phyloP scores from a whole-genome alignment of 73 alveolate species.

The Paramecium biaurelia region DNA sequence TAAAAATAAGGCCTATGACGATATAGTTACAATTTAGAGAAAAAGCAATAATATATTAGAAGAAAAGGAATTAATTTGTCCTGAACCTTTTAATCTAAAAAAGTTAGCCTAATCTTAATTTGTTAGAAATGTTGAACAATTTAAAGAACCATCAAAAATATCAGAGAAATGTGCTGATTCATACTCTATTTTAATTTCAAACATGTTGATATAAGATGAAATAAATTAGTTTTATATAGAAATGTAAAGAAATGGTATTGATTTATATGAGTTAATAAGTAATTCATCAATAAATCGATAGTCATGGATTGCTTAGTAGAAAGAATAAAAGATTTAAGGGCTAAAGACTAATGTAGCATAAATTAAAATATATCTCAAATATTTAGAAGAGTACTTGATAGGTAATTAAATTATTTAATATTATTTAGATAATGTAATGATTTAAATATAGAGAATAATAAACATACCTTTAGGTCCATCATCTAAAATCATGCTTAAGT shows the following conservation, averaged over 20 bases:
- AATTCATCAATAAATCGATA: background rate
- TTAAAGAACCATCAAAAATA: background rate
- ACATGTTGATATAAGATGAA: background rate
- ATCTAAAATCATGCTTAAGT: background rate
- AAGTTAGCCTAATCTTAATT: conserved; percentile 4
- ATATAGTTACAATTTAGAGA: background rate
- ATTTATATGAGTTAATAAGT: background rate
- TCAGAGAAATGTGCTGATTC: conserved; percentile 39
- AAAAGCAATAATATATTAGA: background rate
- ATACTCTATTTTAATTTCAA: background rate
- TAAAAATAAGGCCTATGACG: background rate
- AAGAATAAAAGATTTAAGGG: background rate
- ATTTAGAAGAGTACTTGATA: background rate
- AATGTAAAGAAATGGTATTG: background rate
- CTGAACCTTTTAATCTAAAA: background rate
- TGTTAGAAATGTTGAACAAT: background rate
- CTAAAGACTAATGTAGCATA: background rate
- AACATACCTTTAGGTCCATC: background rate
- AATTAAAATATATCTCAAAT: background rate
- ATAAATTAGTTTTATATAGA: background rate
- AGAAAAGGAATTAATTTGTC: background rate
- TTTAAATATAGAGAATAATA: background rate
- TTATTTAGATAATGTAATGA: background rate
- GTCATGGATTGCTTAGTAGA: background rate
- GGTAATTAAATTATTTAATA: background rate